These are phyloP conservation scores for Mrakiaceae sp. DNA, from an alignment of 1,284 basidiomycete species.

Conservation along the genomic window DNA sequence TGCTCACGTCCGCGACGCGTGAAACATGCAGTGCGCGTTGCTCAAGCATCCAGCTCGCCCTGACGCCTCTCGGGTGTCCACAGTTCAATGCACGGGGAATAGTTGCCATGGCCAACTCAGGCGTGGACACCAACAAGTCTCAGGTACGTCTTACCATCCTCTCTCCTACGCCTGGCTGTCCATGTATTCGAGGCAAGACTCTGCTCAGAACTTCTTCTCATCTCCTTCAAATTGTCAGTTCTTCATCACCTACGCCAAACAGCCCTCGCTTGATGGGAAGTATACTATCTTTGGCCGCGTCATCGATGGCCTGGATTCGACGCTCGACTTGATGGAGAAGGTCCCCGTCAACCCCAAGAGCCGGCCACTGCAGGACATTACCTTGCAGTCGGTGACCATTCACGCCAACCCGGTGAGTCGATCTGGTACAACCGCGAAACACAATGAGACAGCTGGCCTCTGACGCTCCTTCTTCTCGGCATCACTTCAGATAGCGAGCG, in stretches of 20 bases:
- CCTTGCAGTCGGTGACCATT: constrained; percentile 64
- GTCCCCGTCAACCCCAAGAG: constrained; percentile 85
- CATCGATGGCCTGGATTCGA: constrained; percentile 85
- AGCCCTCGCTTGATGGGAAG: constrained; percentile 81
- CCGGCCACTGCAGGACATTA: constrained; percentile 72
- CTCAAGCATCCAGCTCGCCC: background rate
- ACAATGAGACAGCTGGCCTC: too few species aligned
- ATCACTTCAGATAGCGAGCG: too few species aligned
- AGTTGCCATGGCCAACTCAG: constrained; percentile 94
- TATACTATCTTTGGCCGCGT: constrained; percentile 88
- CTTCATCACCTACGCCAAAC: constrained; percentile 86
- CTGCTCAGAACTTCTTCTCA: background rate
- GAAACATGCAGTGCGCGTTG: too few species aligned
- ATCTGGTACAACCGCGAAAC: background rate
- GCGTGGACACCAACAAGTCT: constrained; percentile 85
- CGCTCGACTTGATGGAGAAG: constrained; percentile 79
- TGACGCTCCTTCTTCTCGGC: too few species aligned
- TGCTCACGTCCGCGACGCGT: constrained; percentile 4
- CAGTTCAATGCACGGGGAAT: constrained; percentile 88
- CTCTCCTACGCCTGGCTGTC: background rate
- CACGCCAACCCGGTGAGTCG: constrained; percentile 68
- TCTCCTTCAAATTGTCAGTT: constrained; percentile 45
- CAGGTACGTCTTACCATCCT: constrained; percentile 26
- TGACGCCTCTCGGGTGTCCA: constrained; percentile 1
- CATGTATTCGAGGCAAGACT: background rate